Conservation (phyloP, 2,329 filamentous ascomycete species). For the Curvularia lunata region DNA sequence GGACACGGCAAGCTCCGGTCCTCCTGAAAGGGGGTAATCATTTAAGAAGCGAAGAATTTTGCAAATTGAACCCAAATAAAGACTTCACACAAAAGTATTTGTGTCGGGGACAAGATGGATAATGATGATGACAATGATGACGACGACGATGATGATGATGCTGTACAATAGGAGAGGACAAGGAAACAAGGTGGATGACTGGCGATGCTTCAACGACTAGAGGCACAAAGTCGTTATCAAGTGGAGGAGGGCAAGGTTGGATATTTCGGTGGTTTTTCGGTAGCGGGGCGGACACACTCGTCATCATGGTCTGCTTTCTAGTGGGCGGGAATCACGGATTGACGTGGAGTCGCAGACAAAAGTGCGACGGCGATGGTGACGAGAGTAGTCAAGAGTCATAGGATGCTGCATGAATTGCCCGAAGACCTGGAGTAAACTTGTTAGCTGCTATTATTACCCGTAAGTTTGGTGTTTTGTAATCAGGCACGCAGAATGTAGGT, state of each 20-base stretch:
- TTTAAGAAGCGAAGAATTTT: constrained; percentile 33
- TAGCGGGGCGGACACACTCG: not conserved
- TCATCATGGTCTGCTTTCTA: constrained; percentile 6
- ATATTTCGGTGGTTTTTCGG: not conserved
- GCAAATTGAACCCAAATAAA: constrained; percentile 8
- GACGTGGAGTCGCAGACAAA: constrained; percentile 17
- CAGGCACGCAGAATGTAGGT: constrained; percentile 1
- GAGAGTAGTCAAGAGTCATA: constrained; percentile 41
- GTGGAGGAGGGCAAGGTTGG: constrained; percentile 10
- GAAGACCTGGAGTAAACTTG: constrained; percentile 31
- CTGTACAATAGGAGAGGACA: not conserved
- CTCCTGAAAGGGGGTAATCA: constrained; percentile 44
- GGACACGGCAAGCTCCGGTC: constrained; percentile 41
- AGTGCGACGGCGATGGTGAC: constrained; percentile 31
- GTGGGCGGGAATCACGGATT: not conserved
- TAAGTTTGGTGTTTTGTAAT: not conserved
- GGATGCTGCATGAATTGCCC: constrained; percentile 43
- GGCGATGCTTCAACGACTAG: not conserved
- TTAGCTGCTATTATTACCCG: constrained; percentile 13
- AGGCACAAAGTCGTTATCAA: constrained; percentile 1
- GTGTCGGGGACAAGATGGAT: too few relatives aligned
- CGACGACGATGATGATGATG: not conserved
- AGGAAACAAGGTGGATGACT: not conserved
- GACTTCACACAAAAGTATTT: not conserved
- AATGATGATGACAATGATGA: too few relatives aligned